Percentiles rank a stretch among this genome's conserved stretches.
Conservation (phyloP, 1,284 basidiomycete species). For the Leucoagaricus sp. region DNA sequence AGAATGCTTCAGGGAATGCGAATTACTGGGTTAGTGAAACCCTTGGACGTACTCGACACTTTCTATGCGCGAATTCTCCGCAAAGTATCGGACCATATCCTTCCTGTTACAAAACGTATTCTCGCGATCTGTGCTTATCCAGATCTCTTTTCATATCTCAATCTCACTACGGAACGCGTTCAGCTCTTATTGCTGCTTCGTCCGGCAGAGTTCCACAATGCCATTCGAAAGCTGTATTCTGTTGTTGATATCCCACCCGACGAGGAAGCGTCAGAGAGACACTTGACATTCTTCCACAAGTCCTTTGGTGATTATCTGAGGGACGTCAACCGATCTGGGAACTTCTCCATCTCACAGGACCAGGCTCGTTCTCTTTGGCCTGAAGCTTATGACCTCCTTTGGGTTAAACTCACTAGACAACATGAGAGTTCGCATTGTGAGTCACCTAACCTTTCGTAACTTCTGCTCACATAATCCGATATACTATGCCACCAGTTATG, state of each 20-base stretch:
- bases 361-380: not conserved
- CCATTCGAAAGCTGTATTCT: not conserved
- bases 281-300: not conserved
- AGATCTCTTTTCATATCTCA: no score
- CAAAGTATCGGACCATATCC: not conserved
- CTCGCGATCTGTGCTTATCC: not conserved
- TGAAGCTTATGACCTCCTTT: not conserved
- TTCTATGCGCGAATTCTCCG: not conserved
- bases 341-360: not conserved
- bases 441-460: no score
- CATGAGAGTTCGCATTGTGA: not conserved
- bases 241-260: not conserved
- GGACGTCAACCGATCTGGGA: not conserved
- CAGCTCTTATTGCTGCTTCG: not conserved
- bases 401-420: not conserved
- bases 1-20: not conserved
- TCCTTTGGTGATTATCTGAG: conserved; percentile 3
- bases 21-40: not conserved
- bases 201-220: not conserved
- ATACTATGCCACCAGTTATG: no score
- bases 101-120: not conserved
- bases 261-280: not conserved
- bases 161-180: not conserved
- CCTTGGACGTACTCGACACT: not conserved
- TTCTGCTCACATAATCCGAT: no score